Percentiles rank a stretch among this genome's conserved stretches.
These are phyloP conservation scores for Aureobasidium sp. DNA, from an alignment of 2,329 filamentous ascomycete species.

Conservation along the genomic window DNA sequence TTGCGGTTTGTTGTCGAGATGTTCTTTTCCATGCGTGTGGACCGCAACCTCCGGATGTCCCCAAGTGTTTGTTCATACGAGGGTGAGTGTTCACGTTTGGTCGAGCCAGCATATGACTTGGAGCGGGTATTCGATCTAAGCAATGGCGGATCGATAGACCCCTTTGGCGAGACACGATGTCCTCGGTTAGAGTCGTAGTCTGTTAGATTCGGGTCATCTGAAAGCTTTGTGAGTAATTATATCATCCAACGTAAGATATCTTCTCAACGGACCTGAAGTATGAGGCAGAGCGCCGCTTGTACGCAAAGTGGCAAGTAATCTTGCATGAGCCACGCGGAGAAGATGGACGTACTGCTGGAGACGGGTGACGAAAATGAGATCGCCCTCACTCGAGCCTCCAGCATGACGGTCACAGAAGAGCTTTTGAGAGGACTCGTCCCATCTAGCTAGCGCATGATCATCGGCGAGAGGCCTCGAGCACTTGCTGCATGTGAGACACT, in stretches of 20 bases:
- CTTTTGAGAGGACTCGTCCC: constrained; percentile 58
- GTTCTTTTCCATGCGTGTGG: constrained; percentile 88
- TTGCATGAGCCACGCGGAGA: constrained; percentile 80
- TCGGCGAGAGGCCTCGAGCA: constrained; percentile 68
- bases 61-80: constrained; percentile 94
- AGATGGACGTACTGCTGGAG: constrained; percentile 93
- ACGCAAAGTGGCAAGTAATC: constrained; percentile 78
- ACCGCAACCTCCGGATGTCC: constrained; percentile 84
- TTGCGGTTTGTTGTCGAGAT: constrained; percentile 88
- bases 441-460: constrained; percentile 60
- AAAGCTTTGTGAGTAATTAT: constrained; percentile 13
- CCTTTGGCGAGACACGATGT: constrained; percentile 43
- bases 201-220: constrained; percentile 61
- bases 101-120: constrained; percentile 60
- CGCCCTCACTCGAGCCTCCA: constrained; percentile 47
- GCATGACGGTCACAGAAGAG: constrained; percentile 53
- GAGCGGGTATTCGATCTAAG: constrained; percentile 61
- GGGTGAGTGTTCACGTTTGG: constrained; percentile 48
- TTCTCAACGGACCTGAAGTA: constrained; percentile 47
- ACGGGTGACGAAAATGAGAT: constrained; percentile 70
- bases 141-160: constrained; percentile 40
- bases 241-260: constrained; percentile 11
- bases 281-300: constrained; percentile 73
- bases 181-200: constrained; percentile 61
- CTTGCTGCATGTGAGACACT: constrained; percentile 61